A percentile compares a stretch with the other conserved stretches of the same genome.
Conservation (phyloP, 2,329 filamentous ascomycete genomes). For the Apiospora koreana region DNA sequence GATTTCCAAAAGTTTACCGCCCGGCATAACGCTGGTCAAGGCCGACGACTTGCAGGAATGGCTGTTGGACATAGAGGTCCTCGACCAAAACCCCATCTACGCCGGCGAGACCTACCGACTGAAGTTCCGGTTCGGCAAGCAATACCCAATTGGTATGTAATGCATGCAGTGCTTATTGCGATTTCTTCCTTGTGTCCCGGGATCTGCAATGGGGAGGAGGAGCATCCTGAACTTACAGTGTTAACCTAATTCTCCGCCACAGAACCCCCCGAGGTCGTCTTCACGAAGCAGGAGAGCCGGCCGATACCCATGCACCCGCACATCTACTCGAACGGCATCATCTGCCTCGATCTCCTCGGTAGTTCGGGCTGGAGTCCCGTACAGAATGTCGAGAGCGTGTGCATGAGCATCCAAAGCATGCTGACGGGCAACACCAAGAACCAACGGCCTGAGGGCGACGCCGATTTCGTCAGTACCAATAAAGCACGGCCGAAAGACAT, state of each 20-base stretch:
- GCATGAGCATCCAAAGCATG: constrained; percentile 98
- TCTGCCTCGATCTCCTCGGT: constrained; percentile 91
- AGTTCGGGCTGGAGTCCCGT: constrained; percentile 92
- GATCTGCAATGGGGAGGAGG: neutral
- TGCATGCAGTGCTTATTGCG: neutral
- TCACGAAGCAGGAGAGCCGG: constrained; percentile 65
- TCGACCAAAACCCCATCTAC: constrained; percentile 91
- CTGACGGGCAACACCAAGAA: constrained; percentile 91
- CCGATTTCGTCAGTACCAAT: constrained; percentile 83
- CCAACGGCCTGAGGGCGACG: constrained; percentile 87
- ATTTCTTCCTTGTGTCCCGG: neutral
- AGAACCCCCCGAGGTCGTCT: constrained; percentile 96
- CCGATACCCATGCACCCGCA: constrained; percentile 93
- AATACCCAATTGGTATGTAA: constrained; percentile 85
- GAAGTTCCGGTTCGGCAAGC: constrained; percentile 80
- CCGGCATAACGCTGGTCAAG: constrained; percentile 76
- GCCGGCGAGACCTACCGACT: constrained; percentile 76
- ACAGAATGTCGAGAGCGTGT: constrained; percentile 94
- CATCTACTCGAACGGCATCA: constrained; percentile 98
- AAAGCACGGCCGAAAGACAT: constrained; percentile 82
- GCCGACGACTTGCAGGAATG: constrained; percentile 86
- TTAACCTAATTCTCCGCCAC: constrained; percentile 17
- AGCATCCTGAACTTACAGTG: neutral
- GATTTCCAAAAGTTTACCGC: constrained; percentile 60
- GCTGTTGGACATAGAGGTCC: constrained; percentile 87